Evolutionary conservation across 176 grass and related monocot genomes (phyloP).

Genomic region (Rhynchospora breviuscula): DNA sequence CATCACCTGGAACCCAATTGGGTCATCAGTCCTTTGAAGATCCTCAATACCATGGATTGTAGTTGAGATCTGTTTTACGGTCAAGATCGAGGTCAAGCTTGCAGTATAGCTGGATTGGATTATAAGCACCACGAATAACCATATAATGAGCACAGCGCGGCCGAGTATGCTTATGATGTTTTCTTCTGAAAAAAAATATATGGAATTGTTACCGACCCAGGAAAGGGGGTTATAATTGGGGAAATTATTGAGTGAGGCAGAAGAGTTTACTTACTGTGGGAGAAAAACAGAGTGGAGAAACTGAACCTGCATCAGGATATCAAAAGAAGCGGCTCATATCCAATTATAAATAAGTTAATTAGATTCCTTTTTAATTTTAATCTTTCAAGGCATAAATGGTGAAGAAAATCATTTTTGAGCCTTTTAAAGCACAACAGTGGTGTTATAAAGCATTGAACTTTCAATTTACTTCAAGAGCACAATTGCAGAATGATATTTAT

Average conservation of each 20-base stretch:
- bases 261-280: constrained; percentile 65
- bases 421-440: not conserved
- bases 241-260: constrained; percentile 2
- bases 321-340: constrained; percentile 5
- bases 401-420: not conserved
- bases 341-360: not conserved
- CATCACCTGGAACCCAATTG: constrained; percentile 53
- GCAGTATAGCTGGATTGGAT: constrained; percentile 87
- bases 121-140: constrained; percentile 88
- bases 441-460: not conserved
- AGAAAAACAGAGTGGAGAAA: constrained; percentile 86
- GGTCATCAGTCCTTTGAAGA: constrained; percentile 45
- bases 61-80: constrained; percentile 73
- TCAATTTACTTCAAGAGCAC: not conserved
- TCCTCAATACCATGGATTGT: constrained; percentile 60
- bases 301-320: constrained; percentile 53
- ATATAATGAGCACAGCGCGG: constrained; percentile 62
- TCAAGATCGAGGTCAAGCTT: constrained; percentile 75
- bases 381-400: not conserved
- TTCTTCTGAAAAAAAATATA: constrained; percentile 42
- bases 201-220: not conserved
- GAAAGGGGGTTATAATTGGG: not conserved
- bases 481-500: not conserved
- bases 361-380: not conserved
- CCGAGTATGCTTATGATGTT: constrained; percentile 64